Evolutionary conservation across 179 eudicot species (phyloP).

Genomic region (Kewa caespitosa): DNA sequence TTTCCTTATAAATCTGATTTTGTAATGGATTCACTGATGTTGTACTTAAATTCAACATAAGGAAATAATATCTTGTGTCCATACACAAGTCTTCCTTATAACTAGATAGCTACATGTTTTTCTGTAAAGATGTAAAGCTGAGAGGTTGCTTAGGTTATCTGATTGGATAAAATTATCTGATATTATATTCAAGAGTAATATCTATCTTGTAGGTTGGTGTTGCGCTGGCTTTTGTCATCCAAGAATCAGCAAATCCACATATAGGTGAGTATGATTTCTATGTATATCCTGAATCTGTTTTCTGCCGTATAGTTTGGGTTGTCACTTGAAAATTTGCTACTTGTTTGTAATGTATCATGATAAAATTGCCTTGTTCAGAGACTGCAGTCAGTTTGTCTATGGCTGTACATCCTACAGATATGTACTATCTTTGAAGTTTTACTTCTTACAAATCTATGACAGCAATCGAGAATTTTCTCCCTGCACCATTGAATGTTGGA

Average conservation of each 20-base stretch:
- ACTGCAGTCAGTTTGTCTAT: neutral
- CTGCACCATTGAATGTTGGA: neutral
- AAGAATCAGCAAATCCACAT: conserved; percentile 99
- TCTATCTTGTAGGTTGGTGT: conserved; percentile 67
- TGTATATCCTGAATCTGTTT: neutral
- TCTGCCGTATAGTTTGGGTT: neutral
- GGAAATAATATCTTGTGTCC: too few relatives aligned
- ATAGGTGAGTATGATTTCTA: conserved; percentile 56
- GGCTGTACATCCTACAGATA: neutral
- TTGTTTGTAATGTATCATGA: neutral
- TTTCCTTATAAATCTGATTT: too few relatives aligned
- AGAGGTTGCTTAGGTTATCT: neutral
- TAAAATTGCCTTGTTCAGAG: neutral
- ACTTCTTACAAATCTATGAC: neutral
- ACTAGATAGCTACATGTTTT: too few relatives aligned
- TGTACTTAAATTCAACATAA: too few relatives aligned
- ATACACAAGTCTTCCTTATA: too few relatives aligned
- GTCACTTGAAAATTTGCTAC: neutral
- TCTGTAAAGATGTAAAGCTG: neutral
- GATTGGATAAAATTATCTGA: neutral
- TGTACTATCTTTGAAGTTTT: neutral
- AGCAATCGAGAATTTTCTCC: neutral
- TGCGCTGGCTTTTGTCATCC: conserved; percentile 94
- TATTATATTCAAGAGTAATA: neutral
- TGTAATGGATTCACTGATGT: too few relatives aligned